Evolutionary conservation across 768 basidiomycete species (phyloP), one percentile per base, ranked within the genome.

Genomic region (Boletus huronensis): DNA sequence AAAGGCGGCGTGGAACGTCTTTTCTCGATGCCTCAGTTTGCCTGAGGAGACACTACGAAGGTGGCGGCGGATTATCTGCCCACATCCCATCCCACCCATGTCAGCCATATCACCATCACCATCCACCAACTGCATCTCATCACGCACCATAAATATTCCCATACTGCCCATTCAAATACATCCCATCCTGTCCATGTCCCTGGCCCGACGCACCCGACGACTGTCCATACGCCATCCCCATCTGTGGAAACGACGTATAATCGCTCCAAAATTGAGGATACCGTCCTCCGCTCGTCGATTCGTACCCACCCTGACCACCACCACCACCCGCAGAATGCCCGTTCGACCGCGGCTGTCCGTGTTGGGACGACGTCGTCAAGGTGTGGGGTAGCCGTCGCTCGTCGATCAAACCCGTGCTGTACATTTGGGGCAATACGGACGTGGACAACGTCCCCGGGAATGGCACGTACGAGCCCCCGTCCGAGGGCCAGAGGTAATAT

Each of bases 401-500:
- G 56, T 83, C 84, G 3, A 80, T 76, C 44, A 88, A 70, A 0
- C 87, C 87, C 5, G 87, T 87, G 70, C 85, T 88, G 65, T 88
- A 90, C 61, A 85, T 73, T 58, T 88, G 87, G 0, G 88, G 85
- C 40, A 90, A 77, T 25, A 87, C 85, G 0, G 86, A 84, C 17
- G 88, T 89, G 21, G 88, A 85, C 40, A 89, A 62, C 41, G 79
- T 75, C 6, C 75, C 76, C 23, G 76, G 65, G 62, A 69, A 70
- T 1, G 69, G 77, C 76, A 50, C 69, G 54, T 72, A 69, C 29
- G 65, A 57, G 3, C 60, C 42, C 35, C 61, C 62, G 5, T 62
- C 72, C n/a, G 70, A 55, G 0, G 77, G 62, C 82, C 82, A 84
- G 2, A 79, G 73, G 52, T 81, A 77, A 57, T 76, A 79, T 19